Base-by-base conservation (phyloP, 2,329 filamentous ascomycete genomes). In the Xylariaceae sp. region DNA sequence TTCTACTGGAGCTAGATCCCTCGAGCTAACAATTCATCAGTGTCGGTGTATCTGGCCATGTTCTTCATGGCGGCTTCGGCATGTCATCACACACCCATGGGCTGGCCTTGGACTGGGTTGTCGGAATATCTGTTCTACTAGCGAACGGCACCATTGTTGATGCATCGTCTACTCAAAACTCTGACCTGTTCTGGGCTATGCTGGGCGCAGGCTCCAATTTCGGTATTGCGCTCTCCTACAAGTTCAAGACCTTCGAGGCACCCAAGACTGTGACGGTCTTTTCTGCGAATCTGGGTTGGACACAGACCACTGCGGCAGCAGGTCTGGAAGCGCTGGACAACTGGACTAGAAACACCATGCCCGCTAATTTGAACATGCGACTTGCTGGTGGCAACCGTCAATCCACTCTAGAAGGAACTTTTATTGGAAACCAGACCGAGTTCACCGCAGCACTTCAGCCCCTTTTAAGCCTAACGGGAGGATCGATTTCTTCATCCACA, bases 241-340 rank as follows among this genome's bases (percentile, higher is more conserved):
- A 64, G 29, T 61, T 67, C 32, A 58, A 62, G 26, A 67, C 65
- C 15, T 65, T 66, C 43, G 65, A 59, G 42, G 51, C 60, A 3
- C 65, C 65, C 0, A 46, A 53, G 11, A 62, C 59, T 13, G 54
- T 67, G 9, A 67, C 65, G 7, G 64, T 56, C 51, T 67, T 66
- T 35, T 52, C 60, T 9, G 64, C 53, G 5, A 62, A 41, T 15
- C 26, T 67, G 42, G 59, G 58, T 2, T 55, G 57, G 57, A 64
- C 58, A 32, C 44, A 58, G 40, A 58, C 55, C 16, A 64, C 56
- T 1, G 55, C 61, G 1, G 39, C 57, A 9, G 57, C 60, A 4
- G 60, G 51, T 13, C 75, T 91, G 3, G 87, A 90, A 32, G 59
- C 61, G 6, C 40, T 68, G 10, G 60, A 67, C 35, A 57, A 63